Percentiles rank a stretch among this genome's conserved stretches.
Evolutionary conservation across 345 rosid species (phyloP).

Genomic region (Rhodamnia argentea): DNA sequence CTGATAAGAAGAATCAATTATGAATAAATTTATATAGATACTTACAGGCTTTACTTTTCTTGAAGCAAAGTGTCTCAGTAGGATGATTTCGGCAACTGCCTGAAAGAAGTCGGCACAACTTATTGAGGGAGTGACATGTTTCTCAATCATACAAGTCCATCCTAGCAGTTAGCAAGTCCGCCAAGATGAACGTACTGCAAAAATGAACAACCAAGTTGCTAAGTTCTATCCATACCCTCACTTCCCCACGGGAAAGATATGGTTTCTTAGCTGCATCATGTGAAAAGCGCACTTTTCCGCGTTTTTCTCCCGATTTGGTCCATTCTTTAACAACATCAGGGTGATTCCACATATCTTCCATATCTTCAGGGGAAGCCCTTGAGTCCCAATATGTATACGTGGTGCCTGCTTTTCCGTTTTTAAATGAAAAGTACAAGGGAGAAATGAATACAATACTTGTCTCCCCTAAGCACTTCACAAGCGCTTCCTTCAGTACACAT

Average conservation of each 20-base stretch:
- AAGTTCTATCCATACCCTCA: slow-evolving; percentile 44
- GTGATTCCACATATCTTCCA: slow-evolving; percentile 78
- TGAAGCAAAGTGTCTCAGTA: slow-evolving; percentile 63
- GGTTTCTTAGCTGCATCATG: slow-evolving; percentile 45
- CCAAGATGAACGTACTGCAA: background rate
- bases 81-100: slow-evolving; percentile 76
- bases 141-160: background rate
- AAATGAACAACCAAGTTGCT: background rate
- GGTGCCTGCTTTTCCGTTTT: slow-evolving; percentile 22
- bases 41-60: slow-evolving; percentile 67
- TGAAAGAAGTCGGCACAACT: slow-evolving; percentile 14
- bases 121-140: background rate
- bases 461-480: background rate
- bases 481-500: background rate
- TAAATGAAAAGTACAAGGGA: background rate
- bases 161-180: background rate
- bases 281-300: slow-evolving; percentile 75
- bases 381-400: slow-evolving; percentile 51
- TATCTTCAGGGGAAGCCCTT: slow-evolving; percentile 70
- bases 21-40: slow-evolving; percentile 3
- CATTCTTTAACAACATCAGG: slow-evolving; percentile 65
- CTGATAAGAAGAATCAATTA: background rate
- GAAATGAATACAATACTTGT: background rate
- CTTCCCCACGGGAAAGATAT: slow-evolving; percentile 64
- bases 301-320: slow-evolving; percentile 59